Base-by-base conservation (phyloP, 2,329 filamentous ascomycete genomes). In the Arachnomyces sp. region DNA sequence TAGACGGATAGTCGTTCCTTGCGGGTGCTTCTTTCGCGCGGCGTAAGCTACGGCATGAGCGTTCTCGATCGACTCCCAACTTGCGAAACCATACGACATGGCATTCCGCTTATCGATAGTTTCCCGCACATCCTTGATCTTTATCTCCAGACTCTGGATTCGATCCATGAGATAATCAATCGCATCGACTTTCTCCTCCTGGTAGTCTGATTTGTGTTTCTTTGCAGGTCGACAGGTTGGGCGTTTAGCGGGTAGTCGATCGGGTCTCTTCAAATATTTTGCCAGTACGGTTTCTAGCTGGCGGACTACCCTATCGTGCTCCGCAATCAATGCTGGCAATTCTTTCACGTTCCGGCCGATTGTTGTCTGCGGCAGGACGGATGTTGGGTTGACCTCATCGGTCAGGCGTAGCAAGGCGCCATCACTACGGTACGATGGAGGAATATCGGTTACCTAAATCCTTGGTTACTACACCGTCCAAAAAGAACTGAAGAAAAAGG, bases 291-390 rank as follows among this genome's bases (percentile, higher is more conserved):
- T 75, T 60, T 98, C 92, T 30, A 98, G 74, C 50, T 86, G 74
- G 35, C 86, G 79, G 28, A 98, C 92, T 0, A 80, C 74, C 48
- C 83, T 72, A 40, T 87, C 82, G 55, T 98, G 89, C 57, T 93
- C 76, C 44, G 83, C 78, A 46, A 98, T 92, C 43, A 96, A 68
- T 13, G 83, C 74, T 8, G 92, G 92, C 9, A 98, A 72, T 30
- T 90, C 82, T 61, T 90, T 94, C 46, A 95, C 88, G 53, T 96
- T 95, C 47, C 92, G 80, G 16, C 87, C 89, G 52, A 96, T 82
- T 8, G 86, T 82, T 14, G 84, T 86, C 46, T 84, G 76, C 2
- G 88, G 86, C 40, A 88, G 78, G 8, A 84, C 84, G 8, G 84
- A 83, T 16, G 82, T 85, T 1, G 86, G 86, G 17, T 82, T 85